A percentile compares a stretch with the other conserved stretches of the same genome.
phyloP scores from a whole-genome alignment of 1,284 basidiomycete species.

The Peniophora sp. region DNA sequence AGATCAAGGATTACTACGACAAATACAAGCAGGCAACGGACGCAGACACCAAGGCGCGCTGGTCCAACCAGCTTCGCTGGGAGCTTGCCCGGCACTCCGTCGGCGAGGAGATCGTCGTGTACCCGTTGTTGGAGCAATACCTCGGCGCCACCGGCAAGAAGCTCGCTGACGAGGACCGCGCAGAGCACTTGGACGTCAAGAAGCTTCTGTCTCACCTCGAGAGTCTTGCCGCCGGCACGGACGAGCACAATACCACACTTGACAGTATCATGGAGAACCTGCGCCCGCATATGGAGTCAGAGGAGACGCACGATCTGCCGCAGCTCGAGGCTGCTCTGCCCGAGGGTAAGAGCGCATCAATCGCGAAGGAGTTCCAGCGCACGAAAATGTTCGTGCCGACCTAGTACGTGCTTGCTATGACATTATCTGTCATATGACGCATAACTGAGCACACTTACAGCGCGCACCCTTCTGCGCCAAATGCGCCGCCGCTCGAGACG shows the following conservation, averaged over 20 bases:
- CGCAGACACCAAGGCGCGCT: constrained; percentile 40
- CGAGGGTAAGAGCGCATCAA: constrained; percentile 28
- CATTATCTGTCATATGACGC: neutral
- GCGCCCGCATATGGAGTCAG: constrained; percentile 45
- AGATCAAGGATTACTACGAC: constrained; percentile 53
- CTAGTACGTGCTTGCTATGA: constrained; percentile 25
- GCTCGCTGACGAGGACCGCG: constrained; percentile 50
- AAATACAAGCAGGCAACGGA: constrained; percentile 41
- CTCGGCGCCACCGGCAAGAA: constrained; percentile 43
- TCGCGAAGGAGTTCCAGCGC: constrained; percentile 39
- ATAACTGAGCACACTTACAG: constrained; percentile 18
- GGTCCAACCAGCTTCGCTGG: constrained; percentile 51
- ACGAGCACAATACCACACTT: constrained; percentile 33
- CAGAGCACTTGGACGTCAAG: constrained; percentile 50
- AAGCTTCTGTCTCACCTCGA: constrained; percentile 41
- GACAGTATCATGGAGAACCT: constrained; percentile 39
- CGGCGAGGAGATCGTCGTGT: constrained; percentile 60
- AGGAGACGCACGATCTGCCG: constrained; percentile 50
- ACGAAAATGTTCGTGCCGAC: constrained; percentile 65
- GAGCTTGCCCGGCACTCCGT: constrained; percentile 56
- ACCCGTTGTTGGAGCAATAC: constrained; percentile 58
- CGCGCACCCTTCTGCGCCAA: constrained; percentile 44
- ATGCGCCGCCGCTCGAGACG: constrained; percentile 57
- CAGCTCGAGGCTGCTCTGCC: constrained; percentile 40
- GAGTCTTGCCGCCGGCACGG: constrained; percentile 29